phyloP scores from a whole-genome alignment of 1,139 yeast species.

The Blastobotrys aristatus region DNA sequence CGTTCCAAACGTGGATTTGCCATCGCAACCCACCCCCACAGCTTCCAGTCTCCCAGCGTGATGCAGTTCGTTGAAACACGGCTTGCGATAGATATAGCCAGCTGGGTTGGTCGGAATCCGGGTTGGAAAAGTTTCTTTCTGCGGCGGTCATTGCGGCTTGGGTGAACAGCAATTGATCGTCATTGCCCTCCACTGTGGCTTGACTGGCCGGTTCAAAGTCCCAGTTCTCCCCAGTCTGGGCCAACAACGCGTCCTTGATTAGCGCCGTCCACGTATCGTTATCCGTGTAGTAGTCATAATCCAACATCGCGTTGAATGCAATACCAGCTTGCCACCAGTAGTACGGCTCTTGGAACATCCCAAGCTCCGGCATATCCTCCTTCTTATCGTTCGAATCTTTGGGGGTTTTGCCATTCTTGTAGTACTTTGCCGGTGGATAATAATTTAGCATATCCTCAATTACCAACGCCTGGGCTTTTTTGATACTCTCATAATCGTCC shows the following conservation, averaged over 20 bases:
- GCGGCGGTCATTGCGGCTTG: constrained; percentile 90
- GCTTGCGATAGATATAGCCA: constrained; percentile 79
- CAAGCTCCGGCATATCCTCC: constrained; percentile 40
- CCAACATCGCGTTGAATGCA: constrained; percentile 85
- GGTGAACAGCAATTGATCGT: constrained; percentile 98
- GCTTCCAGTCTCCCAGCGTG: constrained; percentile 68
- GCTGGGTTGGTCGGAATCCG: constrained; percentile 46
- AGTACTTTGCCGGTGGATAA: constrained; percentile 47
- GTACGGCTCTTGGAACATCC: constrained; percentile 80
- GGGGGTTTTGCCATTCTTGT: constrained; percentile 47
- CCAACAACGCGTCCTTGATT: constrained; percentile 58
- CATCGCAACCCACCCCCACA: constrained; percentile 91
- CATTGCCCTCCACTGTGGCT: constrained; percentile 91
- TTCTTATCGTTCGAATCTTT: background rate
- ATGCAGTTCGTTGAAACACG: constrained; percentile 82
- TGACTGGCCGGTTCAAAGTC: constrained; percentile 87
- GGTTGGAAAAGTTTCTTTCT: constrained; percentile 81
- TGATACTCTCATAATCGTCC: constrained; percentile 25
- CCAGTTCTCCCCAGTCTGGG: constrained; percentile 70
- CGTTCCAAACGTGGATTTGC: constrained; percentile 92
- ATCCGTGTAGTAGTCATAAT: constrained; percentile 66
- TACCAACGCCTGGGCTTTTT: constrained; percentile 49
- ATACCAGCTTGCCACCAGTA: constrained; percentile 99
- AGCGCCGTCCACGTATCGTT: constrained; percentile 60
- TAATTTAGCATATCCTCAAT: constrained; percentile 66